phyloP scores from a whole-genome alignment of 257 asterid species.

The Salvia rosmarinus region DNA sequence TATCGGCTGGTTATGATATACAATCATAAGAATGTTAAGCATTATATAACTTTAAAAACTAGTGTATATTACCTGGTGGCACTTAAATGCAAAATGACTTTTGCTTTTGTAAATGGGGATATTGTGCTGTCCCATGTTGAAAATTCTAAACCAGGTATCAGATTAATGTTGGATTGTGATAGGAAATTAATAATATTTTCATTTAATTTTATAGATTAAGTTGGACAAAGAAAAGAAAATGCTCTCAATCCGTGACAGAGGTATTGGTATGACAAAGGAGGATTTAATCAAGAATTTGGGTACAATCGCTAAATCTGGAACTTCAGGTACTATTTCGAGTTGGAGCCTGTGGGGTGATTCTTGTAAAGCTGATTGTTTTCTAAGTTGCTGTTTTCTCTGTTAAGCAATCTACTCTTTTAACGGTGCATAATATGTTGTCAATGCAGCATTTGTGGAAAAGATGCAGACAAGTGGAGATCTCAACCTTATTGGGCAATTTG shows the following conservation, averaged over 20 bases:
- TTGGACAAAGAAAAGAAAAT: slow-evolving; percentile 90
- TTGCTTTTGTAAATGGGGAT: neutral
- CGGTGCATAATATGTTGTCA: slow-evolving; percentile 13
- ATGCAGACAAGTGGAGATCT: slow-evolving; percentile 97
- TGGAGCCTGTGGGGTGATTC: slow-evolving; percentile 4
- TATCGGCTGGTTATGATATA: neutral
- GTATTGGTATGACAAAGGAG: slow-evolving; percentile 97
- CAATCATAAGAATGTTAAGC: neutral
- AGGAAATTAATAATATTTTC: neutral
- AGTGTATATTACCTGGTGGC: neutral
- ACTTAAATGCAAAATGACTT: neutral
- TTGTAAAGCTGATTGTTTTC: neutral
- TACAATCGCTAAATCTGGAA: slow-evolving; percentile 97
- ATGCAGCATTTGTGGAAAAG: slow-evolving; percentile 92
- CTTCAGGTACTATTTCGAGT: slow-evolving; percentile 64
- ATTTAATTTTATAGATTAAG: slow-evolving; percentile 62
- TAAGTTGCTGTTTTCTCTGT: neutral
- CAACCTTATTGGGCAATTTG: slow-evolving; percentile 95
- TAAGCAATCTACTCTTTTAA: slow-evolving; percentile 1
- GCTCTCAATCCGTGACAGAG: slow-evolving; percentile 88
- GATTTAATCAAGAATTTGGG: slow-evolving; percentile 95
- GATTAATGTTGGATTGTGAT: neutral
- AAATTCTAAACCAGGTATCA: neutral
- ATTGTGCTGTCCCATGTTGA: neutral
- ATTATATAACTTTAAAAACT: neutral